Conservation (phyloP, 345 rosid genomes). For the Firmiana major region DNA sequence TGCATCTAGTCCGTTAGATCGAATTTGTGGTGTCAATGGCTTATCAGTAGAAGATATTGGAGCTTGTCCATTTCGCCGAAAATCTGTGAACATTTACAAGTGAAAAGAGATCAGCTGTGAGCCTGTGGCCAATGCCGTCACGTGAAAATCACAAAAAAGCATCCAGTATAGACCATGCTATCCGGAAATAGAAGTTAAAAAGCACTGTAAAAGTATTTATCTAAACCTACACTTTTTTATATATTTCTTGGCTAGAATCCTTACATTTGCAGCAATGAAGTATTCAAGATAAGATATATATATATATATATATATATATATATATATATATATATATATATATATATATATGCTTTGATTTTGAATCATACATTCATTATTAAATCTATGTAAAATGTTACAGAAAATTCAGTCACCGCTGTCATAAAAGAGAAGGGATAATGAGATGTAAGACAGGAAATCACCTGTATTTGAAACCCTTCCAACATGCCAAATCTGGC, state of each 20-base stretch:
- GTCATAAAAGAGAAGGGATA: not conserved
- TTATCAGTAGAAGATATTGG: slow-evolving; percentile 61
- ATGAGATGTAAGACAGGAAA: not conserved
- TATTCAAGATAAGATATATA: not conserved
- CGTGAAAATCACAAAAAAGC: not conserved
- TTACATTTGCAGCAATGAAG: not conserved
- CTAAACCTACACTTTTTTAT: too few relatives aligned
- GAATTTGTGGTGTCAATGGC: slow-evolving; percentile 40
- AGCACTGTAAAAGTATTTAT: too few relatives aligned
- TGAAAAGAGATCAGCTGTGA: not conserved
- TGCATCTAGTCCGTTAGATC: slow-evolving; percentile 38
- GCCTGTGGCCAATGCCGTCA: not conserved
- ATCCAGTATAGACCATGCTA: too few relatives aligned
- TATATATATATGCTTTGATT: too few relatives aligned
- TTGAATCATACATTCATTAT: not conserved
- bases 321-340: too few relatives aligned
- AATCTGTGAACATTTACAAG: slow-evolving; percentile 26
- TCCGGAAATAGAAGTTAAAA: not conserved
- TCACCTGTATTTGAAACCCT: slow-evolving; percentile 54
- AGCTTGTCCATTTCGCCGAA: slow-evolving; percentile 62
- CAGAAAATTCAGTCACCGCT: not conserved
- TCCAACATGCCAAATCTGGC: slow-evolving; percentile 71
- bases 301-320: too few relatives aligned
- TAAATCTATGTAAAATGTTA: not conserved
- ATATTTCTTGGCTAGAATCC: not conserved